Base-by-base conservation (phyloP, 176 grass and related monocot species). In the Oryza rufipogon region DNA sequence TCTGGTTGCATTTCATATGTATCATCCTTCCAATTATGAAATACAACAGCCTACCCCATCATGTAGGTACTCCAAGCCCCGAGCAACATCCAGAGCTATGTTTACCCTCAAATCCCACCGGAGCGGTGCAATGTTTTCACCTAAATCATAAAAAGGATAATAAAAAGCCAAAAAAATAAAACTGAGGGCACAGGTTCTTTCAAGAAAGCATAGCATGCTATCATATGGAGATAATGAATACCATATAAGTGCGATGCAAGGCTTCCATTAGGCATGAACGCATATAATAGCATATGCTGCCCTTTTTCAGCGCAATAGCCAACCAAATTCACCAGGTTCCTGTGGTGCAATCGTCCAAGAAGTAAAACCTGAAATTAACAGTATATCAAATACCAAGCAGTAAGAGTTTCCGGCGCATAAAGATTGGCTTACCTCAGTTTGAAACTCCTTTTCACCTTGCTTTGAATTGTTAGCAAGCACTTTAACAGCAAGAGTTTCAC, bases 261-360 rank as follows among this genome's bases (percentile, higher is more conserved):
- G 86, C 89, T 99, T 58, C 96, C 91, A 73, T 96, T 99, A 67
- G 91, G 91, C 96, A 99, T 99, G 86, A 89, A 99, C 42, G 89
- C 96, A 84, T 99, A 99, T 85, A 99, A 84, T 78, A 99, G 75
- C 68, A 99, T 96, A 75, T 94, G 91, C 63, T 96, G 91, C 67
- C 89, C 91, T 80, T 99, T 99, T 38, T 99, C 96, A 71, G 89
- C 87, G 86, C 93, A 99, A 85, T 99, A 99, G 19, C 96, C 96
- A 73, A 99, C 89, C 91, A 99, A 91, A 90, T 99, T 99, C 11
- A 99, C 93, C 85, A 99, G 91, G 79, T 99, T 96, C 82, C 96
- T 90, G 63, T 99, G 96, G 83, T 99, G 96, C 72, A 99, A 87
- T 52, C 96, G 89, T 56, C 96, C 93, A 74, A 99, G 93, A 85